Evolutionary conservation across 2,329 filamentous ascomycete genomes (phyloP).

Genomic region (Xylariaceae sp.): DNA sequence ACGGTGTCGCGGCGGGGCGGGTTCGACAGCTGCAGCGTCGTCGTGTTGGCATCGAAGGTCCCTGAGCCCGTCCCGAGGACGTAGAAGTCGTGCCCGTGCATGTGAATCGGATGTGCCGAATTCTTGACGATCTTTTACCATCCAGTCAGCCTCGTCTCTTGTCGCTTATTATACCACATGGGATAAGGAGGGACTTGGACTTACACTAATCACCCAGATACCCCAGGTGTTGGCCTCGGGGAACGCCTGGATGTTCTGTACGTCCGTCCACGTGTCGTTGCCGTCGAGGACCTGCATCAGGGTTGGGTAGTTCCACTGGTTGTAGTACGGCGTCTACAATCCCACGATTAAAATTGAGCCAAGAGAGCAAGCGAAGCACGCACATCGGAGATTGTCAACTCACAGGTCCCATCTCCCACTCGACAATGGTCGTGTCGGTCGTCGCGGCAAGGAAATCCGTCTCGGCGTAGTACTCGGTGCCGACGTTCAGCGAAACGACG

Average conservation of each 20-base stretch:
- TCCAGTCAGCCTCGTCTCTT: not conserved
- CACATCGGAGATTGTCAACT: not conserved
- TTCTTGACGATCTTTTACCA: not conserved
- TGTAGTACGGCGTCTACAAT: conserved; percentile 31
- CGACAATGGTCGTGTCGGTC: conserved; percentile 12
- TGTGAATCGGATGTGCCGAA: conserved; percentile 30
- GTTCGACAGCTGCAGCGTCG: conserved; percentile 36
- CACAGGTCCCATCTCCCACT: not conserved
- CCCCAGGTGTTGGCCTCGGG: conserved; percentile 8
- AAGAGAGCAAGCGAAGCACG: too few species aligned
- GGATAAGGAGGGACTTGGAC: too few species aligned
- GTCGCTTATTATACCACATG: not conserved
- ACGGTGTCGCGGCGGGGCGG: conserved; percentile 47
- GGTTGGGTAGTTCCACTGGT: conserved; percentile 20
- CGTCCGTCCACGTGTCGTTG: conserved; percentile 7
- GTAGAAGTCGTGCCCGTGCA: conserved; percentile 44
- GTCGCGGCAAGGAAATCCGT: conserved; percentile 25
- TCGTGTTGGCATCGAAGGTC: conserved; percentile 27
- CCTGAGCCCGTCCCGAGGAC: conserved; percentile 33
- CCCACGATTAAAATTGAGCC: too few species aligned
- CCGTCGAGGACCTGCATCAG: conserved; percentile 8
- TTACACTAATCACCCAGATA: conserved; percentile 2
- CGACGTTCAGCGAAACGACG: conserved; percentile 31
- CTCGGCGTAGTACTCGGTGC: conserved; percentile 21
- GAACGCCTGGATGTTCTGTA: conserved; percentile 3